A percentile compares a stretch with the other conserved stretches of the same genome.
These are phyloP conservation scores for Podospora appendiculata DNA, from an alignment of 495 filamentous ascomycete genomes.

Conservation along the genomic window DNA sequence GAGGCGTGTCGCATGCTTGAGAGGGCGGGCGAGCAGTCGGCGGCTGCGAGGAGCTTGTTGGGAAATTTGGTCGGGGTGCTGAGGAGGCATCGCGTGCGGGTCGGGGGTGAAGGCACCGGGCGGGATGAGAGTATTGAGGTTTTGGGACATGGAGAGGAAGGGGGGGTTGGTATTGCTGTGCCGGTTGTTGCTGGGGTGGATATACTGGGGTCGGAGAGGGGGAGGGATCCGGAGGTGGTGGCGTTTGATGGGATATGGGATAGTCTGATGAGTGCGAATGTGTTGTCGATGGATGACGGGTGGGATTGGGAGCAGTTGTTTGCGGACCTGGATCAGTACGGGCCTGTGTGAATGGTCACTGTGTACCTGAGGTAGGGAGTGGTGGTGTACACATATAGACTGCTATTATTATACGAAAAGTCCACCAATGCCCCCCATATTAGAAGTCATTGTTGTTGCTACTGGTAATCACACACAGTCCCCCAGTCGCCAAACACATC, in stretches of 20 bases:
- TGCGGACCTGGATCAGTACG: background rate
- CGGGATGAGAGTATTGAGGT: no score
- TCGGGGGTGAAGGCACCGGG: no score
- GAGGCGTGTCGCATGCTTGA: background rate
- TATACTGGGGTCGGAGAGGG: background rate
- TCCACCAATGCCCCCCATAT: no score
- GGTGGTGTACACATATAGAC: no score
- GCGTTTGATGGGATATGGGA: background rate
- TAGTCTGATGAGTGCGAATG: background rate
- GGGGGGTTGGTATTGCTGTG: background rate
- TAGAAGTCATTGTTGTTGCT: no score
- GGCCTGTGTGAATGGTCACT: no score
- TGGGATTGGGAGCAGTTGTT: background rate
- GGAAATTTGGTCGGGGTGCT: conserved; percentile 4
- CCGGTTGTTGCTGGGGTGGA: background rate
- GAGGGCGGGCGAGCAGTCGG: conserved; percentile 1
- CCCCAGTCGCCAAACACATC: no score
- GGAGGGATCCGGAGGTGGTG: background rate
- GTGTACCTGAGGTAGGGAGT: no score
- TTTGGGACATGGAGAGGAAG: background rate
- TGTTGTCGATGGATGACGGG: background rate
- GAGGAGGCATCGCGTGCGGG: background rate
- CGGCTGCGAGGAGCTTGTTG: conserved; percentile 4
- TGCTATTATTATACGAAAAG: no score
- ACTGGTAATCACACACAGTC: no score